A percentile compares a stretch with the other conserved stretches of the same genome.
Evolutionary conservation across 495 filamentous ascomycete species (phyloP).

Genomic region (Penicillium crystallinum): DNA sequence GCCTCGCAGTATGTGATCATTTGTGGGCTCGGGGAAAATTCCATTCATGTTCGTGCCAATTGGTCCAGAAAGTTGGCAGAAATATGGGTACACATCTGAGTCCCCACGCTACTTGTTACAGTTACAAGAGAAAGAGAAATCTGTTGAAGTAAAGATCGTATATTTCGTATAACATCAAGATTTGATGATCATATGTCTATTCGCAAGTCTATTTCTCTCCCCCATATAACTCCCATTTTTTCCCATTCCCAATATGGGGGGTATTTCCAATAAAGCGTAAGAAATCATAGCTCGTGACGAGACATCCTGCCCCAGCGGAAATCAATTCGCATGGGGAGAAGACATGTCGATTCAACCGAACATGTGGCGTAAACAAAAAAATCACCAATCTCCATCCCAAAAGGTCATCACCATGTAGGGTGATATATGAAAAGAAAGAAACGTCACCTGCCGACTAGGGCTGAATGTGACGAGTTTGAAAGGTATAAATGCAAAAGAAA

Average conservation of each 20-base stretch:
- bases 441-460: slow-evolving; percentile 13
- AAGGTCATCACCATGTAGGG: slow-evolving; percentile 16
- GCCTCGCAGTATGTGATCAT: background rate
- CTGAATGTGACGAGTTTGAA: slow-evolving; percentile 9
- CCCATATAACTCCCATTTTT: slow-evolving; percentile 12
- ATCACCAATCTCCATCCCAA: slow-evolving; percentile 9
- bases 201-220: slow-evolving; percentile 16
- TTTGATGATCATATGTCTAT: slow-evolving; percentile 10
- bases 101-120: too few relatives aligned
- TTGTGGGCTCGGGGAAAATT: background rate
- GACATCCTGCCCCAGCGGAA: slow-evolving; percentile 19
- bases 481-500: slow-evolving; percentile 7
- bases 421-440: slow-evolving; percentile 14
- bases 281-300: slow-evolving; percentile 27
- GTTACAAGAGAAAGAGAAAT: background rate
- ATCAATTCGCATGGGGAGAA: slow-evolving; percentile 14
- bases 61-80: too few relatives aligned
- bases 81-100: too few relatives aligned
- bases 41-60: too few relatives aligned
- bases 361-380: slow-evolving; percentile 17
- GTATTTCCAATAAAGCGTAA: slow-evolving; percentile 15
- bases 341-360: slow-evolving; percentile 33
- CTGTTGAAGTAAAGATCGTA: background rate
- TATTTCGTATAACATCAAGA: background rate
- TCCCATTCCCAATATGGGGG: slow-evolving; percentile 12